phyloP scores from a whole-genome alignment of 2,329 filamentous ascomycete species.

The Aspergillus ruber region DNA sequence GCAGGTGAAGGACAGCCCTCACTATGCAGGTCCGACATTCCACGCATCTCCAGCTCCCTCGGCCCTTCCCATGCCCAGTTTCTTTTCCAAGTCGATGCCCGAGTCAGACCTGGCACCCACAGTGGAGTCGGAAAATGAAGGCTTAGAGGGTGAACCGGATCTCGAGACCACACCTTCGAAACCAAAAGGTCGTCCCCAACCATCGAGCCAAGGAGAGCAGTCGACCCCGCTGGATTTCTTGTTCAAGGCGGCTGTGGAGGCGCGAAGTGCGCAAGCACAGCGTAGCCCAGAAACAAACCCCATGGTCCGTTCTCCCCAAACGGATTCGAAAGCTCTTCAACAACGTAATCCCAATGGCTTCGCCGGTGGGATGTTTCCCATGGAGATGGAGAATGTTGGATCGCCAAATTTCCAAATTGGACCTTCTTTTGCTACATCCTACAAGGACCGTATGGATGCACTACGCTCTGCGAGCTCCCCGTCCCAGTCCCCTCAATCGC shows the following conservation, averaged over 20 bases:
- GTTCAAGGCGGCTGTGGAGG: slow-evolving; percentile 75
- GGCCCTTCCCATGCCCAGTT: slow-evolving; percentile 82
- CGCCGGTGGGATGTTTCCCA: slow-evolving; percentile 55
- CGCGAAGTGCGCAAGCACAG: slow-evolving; percentile 49
- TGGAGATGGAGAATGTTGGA: slow-evolving; percentile 61
- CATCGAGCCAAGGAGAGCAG: slow-evolving; percentile 35
- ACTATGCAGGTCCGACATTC: slow-evolving; percentile 88
- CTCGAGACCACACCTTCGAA: slow-evolving; percentile 40
- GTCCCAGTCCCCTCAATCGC: slow-evolving; percentile 14
- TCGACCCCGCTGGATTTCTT: slow-evolving; percentile 83
- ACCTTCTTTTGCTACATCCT: slow-evolving; percentile 60
- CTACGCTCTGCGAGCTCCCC: slow-evolving; percentile 32
- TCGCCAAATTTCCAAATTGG: slow-evolving; percentile 50
- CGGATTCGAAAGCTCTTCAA: slow-evolving; percentile 32
- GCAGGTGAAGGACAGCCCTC: slow-evolving; percentile 31
- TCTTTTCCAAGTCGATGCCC: slow-evolving; percentile 69
- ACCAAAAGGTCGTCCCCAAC: slow-evolving; percentile 32
- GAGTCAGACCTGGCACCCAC: slow-evolving; percentile 46
- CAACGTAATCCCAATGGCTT: slow-evolving; percentile 42
- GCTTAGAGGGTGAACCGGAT: slow-evolving; percentile 27
- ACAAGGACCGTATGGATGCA: slow-evolving; percentile 41
- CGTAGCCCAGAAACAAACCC: slow-evolving; percentile 36
- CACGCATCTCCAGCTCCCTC: slow-evolving; percentile 91
- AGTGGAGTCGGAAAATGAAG: slow-evolving; percentile 35
- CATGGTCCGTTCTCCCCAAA: slow-evolving; percentile 47